A percentile compares a stretch with the other conserved stretches of the same genome.
Conservation (phyloP, 768 basidiomycete species). For the Udeniomyces megalosporus region DNA sequence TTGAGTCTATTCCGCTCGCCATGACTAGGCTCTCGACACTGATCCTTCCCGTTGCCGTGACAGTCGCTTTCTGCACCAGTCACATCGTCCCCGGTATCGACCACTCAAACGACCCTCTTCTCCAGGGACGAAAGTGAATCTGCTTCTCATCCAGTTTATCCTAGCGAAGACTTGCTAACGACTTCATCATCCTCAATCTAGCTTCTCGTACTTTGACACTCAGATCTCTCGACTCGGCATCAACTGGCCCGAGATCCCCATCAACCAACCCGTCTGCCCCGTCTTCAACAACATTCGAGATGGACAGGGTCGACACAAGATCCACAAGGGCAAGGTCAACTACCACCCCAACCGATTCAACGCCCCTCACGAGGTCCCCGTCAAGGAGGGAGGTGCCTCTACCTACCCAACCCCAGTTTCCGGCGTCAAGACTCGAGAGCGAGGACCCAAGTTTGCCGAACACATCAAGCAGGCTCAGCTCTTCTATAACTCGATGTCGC, state of each 20-base stretch:
- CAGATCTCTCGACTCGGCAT: conserved; percentile 63
- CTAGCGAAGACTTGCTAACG: conserved; percentile 43
- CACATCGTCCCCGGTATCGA: conserved; percentile 38
- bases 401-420: conserved; percentile 19
- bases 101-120: conserved; percentile 45
- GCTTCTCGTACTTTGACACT: conserved; percentile 35
- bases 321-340: conserved; percentile 34
- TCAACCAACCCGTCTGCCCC: conserved; percentile 40
- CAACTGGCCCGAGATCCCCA: conserved; percentile 55
- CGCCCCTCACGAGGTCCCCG: background rate
- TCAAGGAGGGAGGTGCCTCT: background rate
- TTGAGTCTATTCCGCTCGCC: too few relatives aligned
- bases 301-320: conserved; percentile 28
- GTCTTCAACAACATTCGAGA: conserved; percentile 27
- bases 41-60: too few relatives aligned
- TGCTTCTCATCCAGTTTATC: conserved; percentile 34
- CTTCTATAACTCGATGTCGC: conserved; percentile 65
- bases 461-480: conserved; percentile 60
- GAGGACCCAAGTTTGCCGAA: conserved; percentile 48
- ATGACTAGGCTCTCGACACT: too few relatives aligned
- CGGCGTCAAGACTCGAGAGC: conserved; percentile 40
- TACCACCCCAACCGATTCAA: conserved; percentile 68
- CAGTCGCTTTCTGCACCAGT: conserved; percentile 70
- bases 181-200: background rate
- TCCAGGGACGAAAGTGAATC: conserved; percentile 52